These are phyloP conservation scores for Pythium phragmitis DNA, from an alignment of 352 stramenopile genomes.

Conservation along the genomic window DNA sequence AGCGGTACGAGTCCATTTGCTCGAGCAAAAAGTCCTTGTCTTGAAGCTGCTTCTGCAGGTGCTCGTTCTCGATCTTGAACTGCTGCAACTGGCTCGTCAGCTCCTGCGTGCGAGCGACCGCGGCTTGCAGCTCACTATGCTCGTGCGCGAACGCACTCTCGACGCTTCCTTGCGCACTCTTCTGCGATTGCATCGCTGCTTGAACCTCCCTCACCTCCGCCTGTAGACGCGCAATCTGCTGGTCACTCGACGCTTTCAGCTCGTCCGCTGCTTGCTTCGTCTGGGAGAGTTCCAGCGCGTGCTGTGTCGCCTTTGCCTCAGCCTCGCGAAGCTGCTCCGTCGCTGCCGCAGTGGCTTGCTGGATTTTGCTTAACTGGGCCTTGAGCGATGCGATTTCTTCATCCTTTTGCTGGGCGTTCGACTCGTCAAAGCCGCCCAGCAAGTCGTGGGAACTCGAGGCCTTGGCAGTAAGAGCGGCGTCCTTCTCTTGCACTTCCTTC, in stretches of 20 bases:
- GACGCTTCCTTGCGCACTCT: constrained; percentile 17
- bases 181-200: constrained; percentile 24
- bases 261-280: constrained; percentile 35
- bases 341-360: constrained; percentile 2
- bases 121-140: constrained; percentile 38
- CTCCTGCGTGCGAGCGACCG: constrained; percentile 35
- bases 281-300: constrained; percentile 36
- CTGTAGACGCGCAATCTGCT: constrained; percentile 42
- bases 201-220: constrained; percentile 39
- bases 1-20: constrained; percentile 48
- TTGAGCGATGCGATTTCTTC: constrained; percentile 43
- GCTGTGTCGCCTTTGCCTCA: constrained; percentile 32
- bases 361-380: constrained; percentile 32
- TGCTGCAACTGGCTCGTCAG: constrained; percentile 53
- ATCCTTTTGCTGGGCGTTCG: constrained; percentile 24
- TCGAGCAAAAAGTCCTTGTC: constrained; percentile 71
- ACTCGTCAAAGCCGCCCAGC: constrained; percentile 14
- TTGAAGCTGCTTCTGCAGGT: constrained; percentile 62
- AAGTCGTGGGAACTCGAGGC: constrained; percentile 11
- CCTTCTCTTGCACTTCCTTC: constrained; percentile 48
- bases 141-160: constrained; percentile 30
- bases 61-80: constrained; percentile 75
- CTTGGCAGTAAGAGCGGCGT: constrained; percentile 27
- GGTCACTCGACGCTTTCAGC: constrained; percentile 35
- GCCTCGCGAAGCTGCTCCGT: constrained; percentile 38